Base-by-base conservation (phyloP, 139 green algal species). In the Yamagishiella unicocca region DNA sequence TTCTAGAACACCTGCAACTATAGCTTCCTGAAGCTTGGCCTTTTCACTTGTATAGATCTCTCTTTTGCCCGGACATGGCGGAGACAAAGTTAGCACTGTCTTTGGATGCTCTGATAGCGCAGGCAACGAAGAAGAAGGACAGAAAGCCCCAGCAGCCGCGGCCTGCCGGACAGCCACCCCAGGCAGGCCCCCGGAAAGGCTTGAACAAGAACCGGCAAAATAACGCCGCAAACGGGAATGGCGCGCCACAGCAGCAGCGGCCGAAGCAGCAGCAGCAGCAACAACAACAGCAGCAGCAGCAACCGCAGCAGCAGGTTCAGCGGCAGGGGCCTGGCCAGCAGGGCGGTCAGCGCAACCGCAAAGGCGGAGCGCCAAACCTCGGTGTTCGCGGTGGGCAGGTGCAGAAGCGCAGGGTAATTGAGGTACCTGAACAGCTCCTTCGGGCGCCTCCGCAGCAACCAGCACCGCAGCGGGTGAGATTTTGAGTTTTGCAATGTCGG, bases 21-120 rank as follows among this genome's bases (percentile, higher is more conserved):
- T n/a, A n/a, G n/a, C n/a, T n/a, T n/a, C n/a, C n/a, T n/a, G n/a
- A n/a, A n/a, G n/a, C n/a, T n/a, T n/a, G n/a, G n/a, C n/a, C n/a
- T n/a, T n/a, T n/a, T n/a, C n/a, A n/a, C n/a, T n/a, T n/a, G n/a
- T n/a, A n/a, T 72, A 72, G 64, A 72, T 72, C 64, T 72, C 6
- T 25, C 35, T 25, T 12, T 29, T 72, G 64, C 35, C 64, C 19
- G 25, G 45, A 46, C 66, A 74, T 74, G 66, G 66, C 66, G 66
- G 70, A 78, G 22, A 35, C 70, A 2, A 87, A 87, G 64, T 71
- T 87, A 1, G 43, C 64, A 10, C 67, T 78, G 81, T 87, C 81
- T 5, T 54, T 87, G 19, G 81, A 87, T 42, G 81, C 50, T 19
- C 43, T 87, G 35, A 87, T 87, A 79, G 81, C 81, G 3, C 43